Base-by-base conservation (phyloP, 129 eudicot species). In the Escallonia rubra region DNA sequence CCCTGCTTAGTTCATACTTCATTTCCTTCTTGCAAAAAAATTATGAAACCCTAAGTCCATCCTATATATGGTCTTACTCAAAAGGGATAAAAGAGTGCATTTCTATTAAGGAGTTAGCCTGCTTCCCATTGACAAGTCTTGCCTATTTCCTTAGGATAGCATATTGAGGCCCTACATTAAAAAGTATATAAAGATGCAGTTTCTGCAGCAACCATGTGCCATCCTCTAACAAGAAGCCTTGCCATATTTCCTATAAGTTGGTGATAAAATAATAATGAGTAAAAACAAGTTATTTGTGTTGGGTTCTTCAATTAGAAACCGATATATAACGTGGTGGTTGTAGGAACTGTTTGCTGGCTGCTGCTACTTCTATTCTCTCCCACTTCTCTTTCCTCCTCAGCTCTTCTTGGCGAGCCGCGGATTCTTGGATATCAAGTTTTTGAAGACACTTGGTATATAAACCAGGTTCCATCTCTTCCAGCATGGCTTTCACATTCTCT, bases 401-500 rank as follows among this genome's bases (percentile, higher is more conserved):
- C 68, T 85, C 91, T 64, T 68, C 76, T 66, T 62, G 63, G 13
- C 51, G 58, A 41, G 76, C 47, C 4, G 66, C 82, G 23, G 71
- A 66, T 9, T 76, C 72, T 4, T n/a, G 69, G 57, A 54, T 39
- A 44, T 79, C 51, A 34, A 75, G 64, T 75, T 70, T 53, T n/a
- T 75, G 75, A 2, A 83, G 73, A 72, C 93, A 83, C 59, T 43
- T 79, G 63, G 71, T 64, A 68, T 86, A 89, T 39, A 83, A 68
- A 58, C 13, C 23, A 3, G 96, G 90, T 23, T 86, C 84, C 64
- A 83, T 63, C 49, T 83, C 90, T 65, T 82, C 81, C 43, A 86
- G 81, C 87, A 83, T 80, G 8, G 48, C 75, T 76, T 83, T 86
- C 61, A 83, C 90, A 49, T 78, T 89, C 52, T 80, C 80, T 2